Percentiles rank a stretch among this genome's conserved stretches.
These are phyloP conservation scores for Zea luxurians DNA, from an alignment of 176 grass and related monocot species.

Conservation along the genomic window DNA sequence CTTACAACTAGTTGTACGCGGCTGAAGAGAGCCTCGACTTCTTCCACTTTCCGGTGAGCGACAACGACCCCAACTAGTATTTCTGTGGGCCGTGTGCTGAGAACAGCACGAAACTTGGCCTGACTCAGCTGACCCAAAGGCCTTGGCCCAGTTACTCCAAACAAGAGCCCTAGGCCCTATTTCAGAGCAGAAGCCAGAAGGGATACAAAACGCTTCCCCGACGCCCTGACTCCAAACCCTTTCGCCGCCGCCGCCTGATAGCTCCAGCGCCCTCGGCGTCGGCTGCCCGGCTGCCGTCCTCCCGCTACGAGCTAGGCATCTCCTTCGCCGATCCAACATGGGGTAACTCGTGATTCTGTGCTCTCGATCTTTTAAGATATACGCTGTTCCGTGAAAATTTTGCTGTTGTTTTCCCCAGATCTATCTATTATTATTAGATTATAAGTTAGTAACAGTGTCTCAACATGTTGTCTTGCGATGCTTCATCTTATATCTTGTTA, in stretches of 20 bases:
- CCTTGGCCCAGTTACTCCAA: background rate
- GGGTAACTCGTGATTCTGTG: conserved; percentile 8
- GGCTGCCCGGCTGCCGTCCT: background rate
- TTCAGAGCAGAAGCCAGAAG: background rate
- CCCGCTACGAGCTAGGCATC: background rate
- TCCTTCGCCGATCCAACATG: conserved; percentile 29
- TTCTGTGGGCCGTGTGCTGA: background rate
- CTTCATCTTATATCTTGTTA: background rate
- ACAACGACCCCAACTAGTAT: background rate
- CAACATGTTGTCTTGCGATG: background rate
- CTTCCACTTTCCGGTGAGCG: background rate
- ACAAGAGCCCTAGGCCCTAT: background rate
- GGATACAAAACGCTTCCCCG: conserved; percentile 22
- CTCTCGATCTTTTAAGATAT: background rate
- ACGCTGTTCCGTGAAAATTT: background rate
- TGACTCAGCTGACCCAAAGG: background rate
- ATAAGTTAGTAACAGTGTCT: background rate
- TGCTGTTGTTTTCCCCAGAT: background rate
- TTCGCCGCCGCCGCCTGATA: conserved; percentile 2
- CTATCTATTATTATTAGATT: background rate
- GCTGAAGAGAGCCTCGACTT: background rate
- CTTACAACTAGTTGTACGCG: background rate
- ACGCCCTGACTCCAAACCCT: conserved; percentile 6
- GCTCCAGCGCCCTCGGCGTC: conserved; percentile 27
- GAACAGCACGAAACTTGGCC: background rate